Evolutionary conservation across 2,329 filamentous ascomycete species (phyloP).

Genomic region (Alternaria ventricosa): DNA sequence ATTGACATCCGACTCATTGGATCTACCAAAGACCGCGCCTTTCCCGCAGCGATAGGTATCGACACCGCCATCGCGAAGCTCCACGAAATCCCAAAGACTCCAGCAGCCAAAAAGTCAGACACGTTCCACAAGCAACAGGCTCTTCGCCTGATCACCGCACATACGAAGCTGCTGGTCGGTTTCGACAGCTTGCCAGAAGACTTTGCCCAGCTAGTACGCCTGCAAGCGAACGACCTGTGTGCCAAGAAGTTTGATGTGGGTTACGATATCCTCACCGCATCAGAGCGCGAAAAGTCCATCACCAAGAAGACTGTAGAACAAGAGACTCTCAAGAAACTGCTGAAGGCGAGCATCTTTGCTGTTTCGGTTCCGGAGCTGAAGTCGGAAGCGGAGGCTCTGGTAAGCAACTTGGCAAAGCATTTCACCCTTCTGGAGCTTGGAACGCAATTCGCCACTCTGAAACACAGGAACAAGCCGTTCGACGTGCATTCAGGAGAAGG

Average conservation of each 20-base stretch:
- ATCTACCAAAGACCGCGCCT: constrained; percentile 85
- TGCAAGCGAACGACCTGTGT: constrained; percentile 87
- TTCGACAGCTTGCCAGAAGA: constrained; percentile 89
- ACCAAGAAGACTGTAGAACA: constrained; percentile 88
- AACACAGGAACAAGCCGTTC: constrained; percentile 79
- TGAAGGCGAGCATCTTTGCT: constrained; percentile 89
- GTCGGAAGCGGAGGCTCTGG: constrained; percentile 74
- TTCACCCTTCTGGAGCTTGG: constrained; percentile 91
- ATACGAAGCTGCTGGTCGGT: constrained; percentile 89
- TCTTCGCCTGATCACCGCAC: constrained; percentile 82
- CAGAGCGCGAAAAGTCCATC: constrained; percentile 82
- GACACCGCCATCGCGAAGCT: constrained; percentile 89
- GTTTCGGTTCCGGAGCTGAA: constrained; percentile 82
- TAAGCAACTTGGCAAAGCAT: constrained; percentile 84
- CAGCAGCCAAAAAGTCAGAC: constrained; percentile 71
- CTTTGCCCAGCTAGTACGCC: constrained; percentile 79
- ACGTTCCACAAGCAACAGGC: constrained; percentile 92
- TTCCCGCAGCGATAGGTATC: constrained; percentile 84
- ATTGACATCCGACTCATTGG: constrained; percentile 90
- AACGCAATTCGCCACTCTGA: constrained; percentile 78
- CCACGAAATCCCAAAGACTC: constrained; percentile 74
- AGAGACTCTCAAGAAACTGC: constrained; percentile 77
- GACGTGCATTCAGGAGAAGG: constrained; percentile 87
- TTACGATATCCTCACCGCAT: constrained; percentile 72
- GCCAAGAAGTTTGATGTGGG: constrained; percentile 74